A percentile compares a stretch with the other conserved stretches of the same genome.
Evolutionary conservation across 2,329 filamentous ascomycete species (phyloP).

Genomic region (Penicillium digitatum): DNA sequence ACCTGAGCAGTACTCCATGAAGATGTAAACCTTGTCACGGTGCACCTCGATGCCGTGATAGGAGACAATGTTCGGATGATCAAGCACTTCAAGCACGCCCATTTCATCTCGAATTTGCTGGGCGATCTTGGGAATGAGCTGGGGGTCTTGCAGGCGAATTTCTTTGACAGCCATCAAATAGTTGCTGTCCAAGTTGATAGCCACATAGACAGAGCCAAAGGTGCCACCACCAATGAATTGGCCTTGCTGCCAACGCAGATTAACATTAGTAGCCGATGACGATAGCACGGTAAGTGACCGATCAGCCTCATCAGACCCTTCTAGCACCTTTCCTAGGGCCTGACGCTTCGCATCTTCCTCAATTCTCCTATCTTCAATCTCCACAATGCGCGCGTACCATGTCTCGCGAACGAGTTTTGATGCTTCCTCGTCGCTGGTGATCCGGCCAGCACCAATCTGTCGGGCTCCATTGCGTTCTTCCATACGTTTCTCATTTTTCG

Average conservation of each 20-base stretch:
- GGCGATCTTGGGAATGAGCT: constrained; percentile 89
- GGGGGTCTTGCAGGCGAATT: constrained; percentile 92
- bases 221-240: constrained; percentile 95
- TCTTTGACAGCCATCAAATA: constrained; percentile 99
- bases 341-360: constrained; percentile 81
- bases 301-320: constrained; percentile 93
- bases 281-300: constrained; percentile 90
- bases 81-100: constrained; percentile 88
- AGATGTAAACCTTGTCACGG: constrained; percentile 98
- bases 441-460: constrained; percentile 70
- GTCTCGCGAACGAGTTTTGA: constrained; percentile 68
- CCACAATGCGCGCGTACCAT: constrained; percentile 67
- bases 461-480: constrained; percentile 75
- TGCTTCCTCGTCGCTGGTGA: constrained; percentile 81
- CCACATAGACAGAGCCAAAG: constrained; percentile 95
- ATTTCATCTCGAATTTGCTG: constrained; percentile 95
- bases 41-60: constrained; percentile 99
- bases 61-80: constrained; percentile 95
- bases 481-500: constrained; percentile 83
- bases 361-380: constrained; percentile 73
- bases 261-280: constrained; percentile 90
- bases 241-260: constrained; percentile 97
- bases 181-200: constrained; percentile 93
- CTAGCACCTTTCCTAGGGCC: constrained; percentile 81
- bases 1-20: constrained; percentile 98